phyloP scores from a whole-genome alignment of 2,329 filamentous ascomycete species.

The Fusarium lateritium region DNA sequence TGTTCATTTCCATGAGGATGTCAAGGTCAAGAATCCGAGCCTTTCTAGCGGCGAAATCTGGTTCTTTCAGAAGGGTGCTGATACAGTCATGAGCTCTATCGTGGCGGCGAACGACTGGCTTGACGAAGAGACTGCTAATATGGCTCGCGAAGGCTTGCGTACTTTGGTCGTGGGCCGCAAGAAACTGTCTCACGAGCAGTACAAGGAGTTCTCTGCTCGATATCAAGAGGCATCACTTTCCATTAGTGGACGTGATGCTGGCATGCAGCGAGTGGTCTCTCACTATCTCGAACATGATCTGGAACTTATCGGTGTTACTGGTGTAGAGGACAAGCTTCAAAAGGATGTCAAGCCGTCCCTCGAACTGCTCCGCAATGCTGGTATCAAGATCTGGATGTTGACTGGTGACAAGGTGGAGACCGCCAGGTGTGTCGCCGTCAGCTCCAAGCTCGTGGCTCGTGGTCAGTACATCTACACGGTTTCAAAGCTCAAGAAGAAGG shows the following conservation, averaged over 20 bases:
- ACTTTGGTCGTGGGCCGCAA: constrained; percentile 97
- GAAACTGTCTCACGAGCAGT: constrained; percentile 82
- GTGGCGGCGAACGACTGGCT: constrained; percentile 98
- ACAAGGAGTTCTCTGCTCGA: constrained; percentile 81
- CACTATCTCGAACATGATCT: constrained; percentile 89
- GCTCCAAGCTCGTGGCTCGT: constrained; percentile 91
- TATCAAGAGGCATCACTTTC: constrained; percentile 86
- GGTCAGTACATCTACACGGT: constrained; percentile 98
- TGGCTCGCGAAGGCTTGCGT: constrained; percentile 95
- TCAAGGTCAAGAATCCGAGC: constrained; percentile 63
- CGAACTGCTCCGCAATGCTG: constrained; percentile 94
- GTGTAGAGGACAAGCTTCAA: constrained; percentile 97
- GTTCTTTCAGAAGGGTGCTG: constrained; percentile 99
- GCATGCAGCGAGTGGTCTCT: constrained; percentile 84
- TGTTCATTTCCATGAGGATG: constrained; percentile 81
- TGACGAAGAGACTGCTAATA: constrained; percentile 99
- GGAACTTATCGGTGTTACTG: constrained; percentile 95
- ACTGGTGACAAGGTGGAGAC: constrained; percentile 99
- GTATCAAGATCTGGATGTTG: constrained; percentile 99
- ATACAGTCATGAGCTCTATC: constrained; percentile 97
- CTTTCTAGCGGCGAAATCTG: constrained; percentile 84
- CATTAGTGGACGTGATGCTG: constrained; percentile 83
- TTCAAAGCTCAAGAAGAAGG: constrained; percentile 85
- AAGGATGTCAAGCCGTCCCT: constrained; percentile 95
- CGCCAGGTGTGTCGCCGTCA: constrained; percentile 94